A percentile compares a stretch with the other conserved stretches of the same genome.
Conservation (phyloP, 148 eudicot species). For the Vaccinium macrocarpon region DNA sequence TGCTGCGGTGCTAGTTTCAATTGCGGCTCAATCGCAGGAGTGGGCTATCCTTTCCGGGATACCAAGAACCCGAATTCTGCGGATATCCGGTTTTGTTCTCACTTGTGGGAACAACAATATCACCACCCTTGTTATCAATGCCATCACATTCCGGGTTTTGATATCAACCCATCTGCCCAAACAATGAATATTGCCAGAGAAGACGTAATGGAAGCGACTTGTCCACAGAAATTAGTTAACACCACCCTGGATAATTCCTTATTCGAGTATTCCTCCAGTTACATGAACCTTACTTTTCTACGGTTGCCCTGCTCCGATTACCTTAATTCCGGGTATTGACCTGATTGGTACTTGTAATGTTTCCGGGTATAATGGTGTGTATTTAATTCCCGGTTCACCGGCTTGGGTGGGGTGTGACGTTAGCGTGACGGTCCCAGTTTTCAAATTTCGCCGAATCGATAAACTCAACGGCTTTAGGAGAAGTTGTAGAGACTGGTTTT, state of each 20-base stretch:
- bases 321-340: neutral
- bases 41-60: conserved; percentile 40
- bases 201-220: conserved; percentile 24
- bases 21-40: conserved; percentile 30
- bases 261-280: conserved; percentile 18
- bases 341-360: neutral
- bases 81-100: conserved; percentile 39
- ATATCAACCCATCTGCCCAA: conserved; percentile 16
- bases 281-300: conserved; percentile 23
- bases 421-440: conserved; percentile 32
- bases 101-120: conserved; percentile 11
- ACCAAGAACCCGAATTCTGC: conserved; percentile 20
- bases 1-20: conserved; percentile 21
- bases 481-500: conserved; percentile 25
- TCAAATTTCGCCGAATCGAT: neutral
- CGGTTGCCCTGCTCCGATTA: conserved; percentile 24
- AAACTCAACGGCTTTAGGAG: conserved; percentile 7
- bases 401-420: conserved; percentile 17
- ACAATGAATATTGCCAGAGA: conserved; percentile 28
- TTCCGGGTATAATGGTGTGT: neutral
- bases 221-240: conserved; percentile 29
- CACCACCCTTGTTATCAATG: conserved; percentile 21
- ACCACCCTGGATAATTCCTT: conserved; percentile 33
- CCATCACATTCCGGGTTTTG: conserved; percentile 25
- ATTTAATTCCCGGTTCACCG: conserved; percentile 15